These are phyloP conservation scores for Coniochaeta pulveracea DNA, from an alignment of 2,329 filamentous ascomycete genomes.

Conservation along the genomic window DNA sequence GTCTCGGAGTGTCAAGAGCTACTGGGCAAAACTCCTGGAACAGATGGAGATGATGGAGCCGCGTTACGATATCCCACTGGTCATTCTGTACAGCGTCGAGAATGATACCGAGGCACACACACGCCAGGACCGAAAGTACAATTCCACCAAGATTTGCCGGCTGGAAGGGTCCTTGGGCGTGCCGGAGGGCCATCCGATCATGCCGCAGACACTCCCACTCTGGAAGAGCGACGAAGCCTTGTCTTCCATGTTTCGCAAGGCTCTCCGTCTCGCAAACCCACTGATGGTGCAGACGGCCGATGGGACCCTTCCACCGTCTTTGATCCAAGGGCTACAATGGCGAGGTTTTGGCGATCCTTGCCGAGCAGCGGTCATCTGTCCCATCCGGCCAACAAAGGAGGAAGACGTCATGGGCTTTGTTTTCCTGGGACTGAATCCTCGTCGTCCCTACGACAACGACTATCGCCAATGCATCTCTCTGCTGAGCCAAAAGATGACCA, in stretches of 20 bases:
- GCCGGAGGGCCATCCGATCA: constrained; percentile 28
- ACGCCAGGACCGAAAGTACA: constrained; percentile 14
- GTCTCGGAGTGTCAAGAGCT: constrained; percentile 31
- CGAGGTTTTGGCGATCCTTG: constrained; percentile 56
- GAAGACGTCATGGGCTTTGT: constrained; percentile 58
- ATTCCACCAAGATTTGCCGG: constrained; percentile 23
- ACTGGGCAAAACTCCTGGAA: constrained; percentile 33
- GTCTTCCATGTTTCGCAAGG: constrained; percentile 25
- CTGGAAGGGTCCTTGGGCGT: constrained; percentile 35
- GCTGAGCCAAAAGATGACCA: constrained; percentile 46
- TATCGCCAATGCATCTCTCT: constrained; percentile 56
- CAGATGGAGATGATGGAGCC: constrained; percentile 30
- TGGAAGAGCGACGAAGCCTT: constrained; percentile 24
- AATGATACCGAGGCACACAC: constrained; percentile 20
- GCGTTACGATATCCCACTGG: constrained; percentile 36
- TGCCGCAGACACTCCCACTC: constrained; percentile 24
- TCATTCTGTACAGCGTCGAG: constrained; percentile 38
- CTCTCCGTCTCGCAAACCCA: constrained; percentile 23
- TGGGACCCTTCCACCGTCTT: constrained; percentile 41
- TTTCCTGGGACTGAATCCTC: constrained; percentile 54
- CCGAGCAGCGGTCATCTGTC: constrained; percentile 54
- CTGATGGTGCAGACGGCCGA: constrained; percentile 29
- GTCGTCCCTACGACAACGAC: constrained; percentile 62
- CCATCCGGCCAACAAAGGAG: constrained; percentile 55
- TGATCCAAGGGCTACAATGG: constrained; percentile 49